Evolutionary conservation across 2,329 filamentous ascomycete genomes (phyloP).

Genomic region (Clonostachys rosea): DNA sequence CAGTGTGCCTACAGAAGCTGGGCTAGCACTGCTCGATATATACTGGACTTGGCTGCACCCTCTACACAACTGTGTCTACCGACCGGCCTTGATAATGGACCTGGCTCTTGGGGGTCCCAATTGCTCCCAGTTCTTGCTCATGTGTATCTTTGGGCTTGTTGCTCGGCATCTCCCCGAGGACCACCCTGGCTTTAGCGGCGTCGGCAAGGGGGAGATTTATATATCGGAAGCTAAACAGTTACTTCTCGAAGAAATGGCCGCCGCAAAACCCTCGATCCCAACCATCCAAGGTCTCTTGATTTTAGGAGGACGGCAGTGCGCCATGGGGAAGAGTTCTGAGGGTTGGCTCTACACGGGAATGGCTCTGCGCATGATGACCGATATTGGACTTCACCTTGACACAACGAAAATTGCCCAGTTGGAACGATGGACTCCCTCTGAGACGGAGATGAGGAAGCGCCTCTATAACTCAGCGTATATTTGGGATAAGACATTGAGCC

Average conservation of each 20-base stretch:
- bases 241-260: constrained; percentile 4
- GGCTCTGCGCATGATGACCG: constrained; percentile 12
- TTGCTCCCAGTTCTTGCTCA: constrained; percentile 11
- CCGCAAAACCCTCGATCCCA: constrained; percentile 3
- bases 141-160: constrained; percentile 10
- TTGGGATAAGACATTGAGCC: constrained; percentile 13
- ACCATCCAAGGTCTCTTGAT: constrained; percentile 9
- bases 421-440: constrained; percentile 9
- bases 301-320: constrained; percentile 10
- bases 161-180: constrained; percentile 7
- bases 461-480: constrained; percentile 12
- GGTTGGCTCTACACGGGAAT: constrained; percentile 13
- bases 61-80: constrained; percentile 10
- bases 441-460: constrained; percentile 10
- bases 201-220: background rate
- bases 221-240: constrained; percentile 1
- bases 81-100: constrained; percentile 10
- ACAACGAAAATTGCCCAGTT: constrained; percentile 5
- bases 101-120: constrained; percentile 9
- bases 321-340: constrained; percentile 9
- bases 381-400: constrained; percentile 11
- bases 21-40: constrained; percentile 9
- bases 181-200: background rate
- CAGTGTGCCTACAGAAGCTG: constrained; percentile 5
- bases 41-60: constrained; percentile 14